These are phyloP conservation scores for Endotrypanum monterogeii DNA, from an alignment of 208 protist species.

Conservation along the genomic window DNA sequence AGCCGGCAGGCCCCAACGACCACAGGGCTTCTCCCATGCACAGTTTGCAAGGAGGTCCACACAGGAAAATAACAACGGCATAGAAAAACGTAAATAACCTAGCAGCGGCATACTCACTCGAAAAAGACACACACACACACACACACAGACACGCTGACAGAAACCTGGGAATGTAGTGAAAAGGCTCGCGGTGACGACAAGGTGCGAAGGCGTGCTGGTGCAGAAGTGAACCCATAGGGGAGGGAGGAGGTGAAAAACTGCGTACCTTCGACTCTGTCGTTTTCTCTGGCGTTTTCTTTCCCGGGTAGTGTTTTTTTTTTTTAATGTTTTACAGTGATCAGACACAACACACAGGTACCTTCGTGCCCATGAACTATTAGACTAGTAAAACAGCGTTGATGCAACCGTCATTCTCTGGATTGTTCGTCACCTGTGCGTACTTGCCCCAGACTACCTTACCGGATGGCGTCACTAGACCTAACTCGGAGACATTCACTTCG, in stretches of 20 bases:
- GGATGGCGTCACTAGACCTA: conserved; percentile 99
- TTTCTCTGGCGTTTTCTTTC: background rate
- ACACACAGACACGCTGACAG: background rate
- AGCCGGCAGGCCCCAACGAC: background rate
- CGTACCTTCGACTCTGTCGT: background rate
- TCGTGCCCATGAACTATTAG: conserved; percentile 44
- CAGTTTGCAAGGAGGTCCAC: background rate
- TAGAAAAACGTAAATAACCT: background rate
- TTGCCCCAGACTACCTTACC: conserved; percentile 99
- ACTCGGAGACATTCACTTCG: conserved; percentile 99
- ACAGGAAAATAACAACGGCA: background rate
- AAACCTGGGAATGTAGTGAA: background rate
- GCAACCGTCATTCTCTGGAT: conserved; percentile 99
- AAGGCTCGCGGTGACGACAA: background rate
- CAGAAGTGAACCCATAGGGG: background rate
- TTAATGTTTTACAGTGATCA: background rate
- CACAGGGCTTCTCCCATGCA: background rate
- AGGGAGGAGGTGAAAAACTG: background rate
- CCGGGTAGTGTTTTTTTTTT: background rate
- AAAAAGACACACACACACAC: no score
- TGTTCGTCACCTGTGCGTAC: conserved; percentile 99
- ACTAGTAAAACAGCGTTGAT: conserved; percentile 99
- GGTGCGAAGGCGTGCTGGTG: background rate
- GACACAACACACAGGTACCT: background rate
- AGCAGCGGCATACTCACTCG: background rate